These are phyloP conservation scores for Mucor plumbeus DNA, from an alignment of 371 early-diverging fungal genomes.

Conservation along the genomic window DNA sequence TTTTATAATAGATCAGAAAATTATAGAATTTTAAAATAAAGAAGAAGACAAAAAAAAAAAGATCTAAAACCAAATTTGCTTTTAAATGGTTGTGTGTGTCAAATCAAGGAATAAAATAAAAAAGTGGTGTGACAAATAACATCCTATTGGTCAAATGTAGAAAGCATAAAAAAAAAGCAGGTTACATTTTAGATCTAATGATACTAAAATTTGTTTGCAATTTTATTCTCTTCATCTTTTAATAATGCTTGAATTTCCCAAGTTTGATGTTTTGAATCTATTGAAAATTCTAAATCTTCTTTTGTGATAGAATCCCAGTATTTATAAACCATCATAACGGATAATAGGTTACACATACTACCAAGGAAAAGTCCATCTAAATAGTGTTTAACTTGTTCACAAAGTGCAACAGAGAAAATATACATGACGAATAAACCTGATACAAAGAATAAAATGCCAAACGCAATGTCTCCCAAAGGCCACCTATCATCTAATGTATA, in stretches of 20 bases:
- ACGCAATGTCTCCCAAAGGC: slow-evolving; percentile 83
- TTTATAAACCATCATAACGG: slow-evolving; percentile 95
- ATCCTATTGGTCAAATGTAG: neutral
- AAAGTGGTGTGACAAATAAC: slow-evolving; percentile 18
- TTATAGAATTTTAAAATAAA: neutral
- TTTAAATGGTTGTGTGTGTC: slow-evolving; percentile 17
- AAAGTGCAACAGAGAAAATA: slow-evolving; percentile 70
- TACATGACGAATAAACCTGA: slow-evolving; percentile 75
- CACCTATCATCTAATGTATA: slow-evolving; percentile 89
- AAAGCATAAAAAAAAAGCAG: slow-evolving; percentile 11
- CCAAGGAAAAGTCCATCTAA: slow-evolving; percentile 91
- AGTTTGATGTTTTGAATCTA: slow-evolving; percentile 66
- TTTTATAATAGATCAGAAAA: slow-evolving; percentile 4
- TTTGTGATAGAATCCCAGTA: slow-evolving; percentile 95
- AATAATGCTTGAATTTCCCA: slow-evolving; percentile 54
- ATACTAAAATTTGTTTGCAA: neutral
- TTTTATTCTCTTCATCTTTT: slow-evolving; percentile 17
- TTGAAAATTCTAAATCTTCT: slow-evolving; percentile 89
- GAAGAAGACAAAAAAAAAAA: slow-evolving; percentile 8
- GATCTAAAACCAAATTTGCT: slow-evolving; percentile 11
- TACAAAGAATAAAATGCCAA: slow-evolving; percentile 78
- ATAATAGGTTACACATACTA: slow-evolving; percentile 72
- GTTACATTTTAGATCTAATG: slow-evolving; percentile 11
- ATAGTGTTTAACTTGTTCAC: slow-evolving; percentile 83
- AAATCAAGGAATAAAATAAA: slow-evolving; percentile 10